Evolutionary conservation across 2,329 filamentous ascomycete genomes (phyloP), one percentile per base, ranked within the genome.

Genomic region (Cladophialophora immunda): DNA sequence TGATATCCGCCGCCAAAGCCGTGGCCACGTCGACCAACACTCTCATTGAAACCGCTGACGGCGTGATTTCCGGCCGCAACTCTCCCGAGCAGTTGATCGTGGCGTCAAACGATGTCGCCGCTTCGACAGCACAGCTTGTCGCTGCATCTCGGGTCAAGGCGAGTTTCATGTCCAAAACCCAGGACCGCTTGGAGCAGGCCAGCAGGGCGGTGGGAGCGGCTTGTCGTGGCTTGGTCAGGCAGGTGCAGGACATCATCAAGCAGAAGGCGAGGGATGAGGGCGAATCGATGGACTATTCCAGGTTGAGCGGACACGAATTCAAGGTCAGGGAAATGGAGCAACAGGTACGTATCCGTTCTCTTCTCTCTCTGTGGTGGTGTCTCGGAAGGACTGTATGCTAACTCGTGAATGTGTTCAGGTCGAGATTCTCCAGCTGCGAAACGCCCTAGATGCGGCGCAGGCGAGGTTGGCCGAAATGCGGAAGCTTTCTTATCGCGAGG

Each of bases 301-400:
- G 93, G 82, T 83, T 99, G 55, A 94, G 92, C 69, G 89, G 91
- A 34, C 94, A 97, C 80, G 95, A 99, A 82, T 98, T 99, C 85
- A 99, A 99, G 86, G 93, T 97, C 59, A 87, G 91, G 74, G 94
- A 99, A 83, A 99, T 99, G 95, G 95, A 99, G 83, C 95, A 99
- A 78, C 95, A 99, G 92, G 94, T 97, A 85, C 75, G 86, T 85
- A 7, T 13, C 13, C 13, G 9, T 15, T 17, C 15, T 54, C 68
- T 74, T 67, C 74, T 55, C 13, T 55, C 34, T 38, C 58, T 32
- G 22, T 65, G 61, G 52, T 45, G 41, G 7, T n/a, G n/a, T n/a
- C 50, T 66, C 5, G 38, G 45, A 64, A 53, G 30, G 27, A 76
- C 67, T 72, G 29, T 72, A 32, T 34, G 19, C 57, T 67, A 34